Evolutionary conservation across 129 eudicot species (phyloP).

Genomic region (Lonicera japonica): DNA sequence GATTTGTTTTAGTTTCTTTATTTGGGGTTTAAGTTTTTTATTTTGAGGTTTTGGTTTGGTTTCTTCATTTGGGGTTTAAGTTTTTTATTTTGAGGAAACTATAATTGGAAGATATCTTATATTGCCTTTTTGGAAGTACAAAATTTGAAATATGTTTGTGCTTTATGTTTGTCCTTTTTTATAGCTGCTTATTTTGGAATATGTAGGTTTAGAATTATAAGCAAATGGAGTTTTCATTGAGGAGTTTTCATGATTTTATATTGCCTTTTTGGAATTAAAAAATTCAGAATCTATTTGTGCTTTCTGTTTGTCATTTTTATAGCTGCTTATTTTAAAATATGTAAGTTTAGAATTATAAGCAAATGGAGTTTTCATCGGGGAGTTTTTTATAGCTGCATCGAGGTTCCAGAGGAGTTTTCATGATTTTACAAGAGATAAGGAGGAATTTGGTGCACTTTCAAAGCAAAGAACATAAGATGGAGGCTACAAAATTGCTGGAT

Average conservation of each 20-base stretch:
- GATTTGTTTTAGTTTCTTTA: no score
- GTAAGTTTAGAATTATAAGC: conserved; percentile 1
- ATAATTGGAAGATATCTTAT: conserved; percentile 8
- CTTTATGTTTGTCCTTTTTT: no score
- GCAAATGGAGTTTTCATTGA: conserved; percentile 44
- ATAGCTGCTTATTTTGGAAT: neutral
- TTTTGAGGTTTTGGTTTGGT: no score
- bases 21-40: no score
- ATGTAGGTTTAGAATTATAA: neutral
- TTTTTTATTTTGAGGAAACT: neutral
- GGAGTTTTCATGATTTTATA: no score
- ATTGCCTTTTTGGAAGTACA: neutral
- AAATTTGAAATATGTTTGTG: neutral
- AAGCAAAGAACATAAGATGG: conserved; percentile 58
- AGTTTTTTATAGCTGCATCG: no score
- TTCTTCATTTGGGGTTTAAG: neutral
- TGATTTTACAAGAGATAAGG: conserved; percentile 62
- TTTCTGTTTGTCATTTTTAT: no score
- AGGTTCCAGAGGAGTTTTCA: conserved; percentile 66
- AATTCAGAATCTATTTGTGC: neutral
- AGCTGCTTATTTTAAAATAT: neutral
- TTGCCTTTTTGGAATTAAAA: neutral
- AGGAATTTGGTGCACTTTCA: conserved; percentile 44
- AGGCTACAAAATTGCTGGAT: conserved; percentile 62
- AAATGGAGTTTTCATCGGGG: conserved; percentile 48